A percentile compares a stretch with the other conserved stretches of the same genome.
phyloP scores from a whole-genome alignment of 352 stramenopile genomes.

The Pythium diclinum region DNA sequence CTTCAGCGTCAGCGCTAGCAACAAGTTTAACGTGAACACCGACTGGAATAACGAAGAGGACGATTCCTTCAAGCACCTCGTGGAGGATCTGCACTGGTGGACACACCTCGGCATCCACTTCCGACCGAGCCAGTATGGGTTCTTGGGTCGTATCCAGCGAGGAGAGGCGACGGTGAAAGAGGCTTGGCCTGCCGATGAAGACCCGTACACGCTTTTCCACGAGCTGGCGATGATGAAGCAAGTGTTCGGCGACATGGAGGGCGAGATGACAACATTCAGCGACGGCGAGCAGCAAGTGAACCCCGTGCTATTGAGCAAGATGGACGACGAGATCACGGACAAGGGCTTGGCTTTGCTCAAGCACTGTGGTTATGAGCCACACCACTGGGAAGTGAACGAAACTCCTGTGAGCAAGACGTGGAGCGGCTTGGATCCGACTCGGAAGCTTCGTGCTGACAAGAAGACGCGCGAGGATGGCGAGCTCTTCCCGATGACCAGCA shows the following conservation, averaged over 20 bases:
- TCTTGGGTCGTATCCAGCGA: too few relatives aligned
- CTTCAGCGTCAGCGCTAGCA: not conserved
- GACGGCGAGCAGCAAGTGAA: not conserved
- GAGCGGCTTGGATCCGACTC: not conserved
- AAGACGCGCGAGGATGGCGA: not conserved
- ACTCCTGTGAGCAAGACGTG: not conserved
- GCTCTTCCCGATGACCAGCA: not conserved
- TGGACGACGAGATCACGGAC: not conserved
- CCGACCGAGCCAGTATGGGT: too few relatives aligned
- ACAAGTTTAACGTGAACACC: not conserved
- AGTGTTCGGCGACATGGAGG: too few relatives aligned
- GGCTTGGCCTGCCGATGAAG: too few relatives aligned
- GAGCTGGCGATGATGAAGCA: too few relatives aligned
- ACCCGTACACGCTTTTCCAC: too few relatives aligned
- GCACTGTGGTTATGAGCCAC: not conserved
- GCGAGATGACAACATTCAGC: too few relatives aligned
- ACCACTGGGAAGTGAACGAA: not conserved
- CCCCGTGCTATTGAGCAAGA: constrained; percentile 1
- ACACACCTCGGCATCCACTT: not conserved
- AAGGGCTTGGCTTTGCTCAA: not conserved
- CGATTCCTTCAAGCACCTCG: not conserved
- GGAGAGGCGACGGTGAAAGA: too few relatives aligned
- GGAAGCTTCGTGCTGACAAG: not conserved
- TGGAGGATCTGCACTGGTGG: not conserved
- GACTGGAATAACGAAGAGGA: not conserved